Evolutionary conservation across 371 early-diverging fungal genomes (phyloP).

Genomic region (Umbelopsis sp.): DNA sequence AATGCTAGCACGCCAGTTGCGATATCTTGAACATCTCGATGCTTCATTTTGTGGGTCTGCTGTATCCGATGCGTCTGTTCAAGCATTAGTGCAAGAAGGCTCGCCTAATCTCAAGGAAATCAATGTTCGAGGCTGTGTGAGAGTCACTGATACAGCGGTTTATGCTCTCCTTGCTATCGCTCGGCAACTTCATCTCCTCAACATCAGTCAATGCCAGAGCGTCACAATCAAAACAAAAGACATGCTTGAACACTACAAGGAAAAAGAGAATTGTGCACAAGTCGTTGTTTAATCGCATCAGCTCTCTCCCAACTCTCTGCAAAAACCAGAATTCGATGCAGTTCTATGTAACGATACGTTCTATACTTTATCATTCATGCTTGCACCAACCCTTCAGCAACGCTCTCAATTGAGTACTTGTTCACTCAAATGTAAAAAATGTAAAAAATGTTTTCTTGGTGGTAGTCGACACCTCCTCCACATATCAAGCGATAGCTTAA

Average conservation of each 20-base stretch:
- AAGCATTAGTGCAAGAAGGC: slow-evolving; percentile 34
- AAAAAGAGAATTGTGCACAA: background rate
- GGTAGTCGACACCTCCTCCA: too few species aligned
- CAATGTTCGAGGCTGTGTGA: slow-evolving; percentile 61
- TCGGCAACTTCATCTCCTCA: slow-evolving; percentile 21
- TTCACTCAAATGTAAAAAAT: too few species aligned
- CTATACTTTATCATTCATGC: too few species aligned
- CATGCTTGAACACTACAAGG: slow-evolving; percentile 13
- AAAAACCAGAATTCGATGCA: too few species aligned
- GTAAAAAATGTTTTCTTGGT: too few species aligned
- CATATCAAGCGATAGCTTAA: too few species aligned
- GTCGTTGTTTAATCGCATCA: background rate
- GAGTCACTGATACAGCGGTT: slow-evolving; percentile 63
- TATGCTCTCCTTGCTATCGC: slow-evolving; percentile 31
- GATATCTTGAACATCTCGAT: slow-evolving; percentile 60
- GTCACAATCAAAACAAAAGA: slow-evolving; percentile 27
- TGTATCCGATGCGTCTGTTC: slow-evolving; percentile 68
- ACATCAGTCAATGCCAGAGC: slow-evolving; percentile 40
- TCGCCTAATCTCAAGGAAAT: slow-evolving; percentile 35
- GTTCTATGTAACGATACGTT: too few species aligned
- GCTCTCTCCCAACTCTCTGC: too few species aligned
- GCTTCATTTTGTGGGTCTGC: slow-evolving; percentile 78
- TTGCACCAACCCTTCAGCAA: background rate
- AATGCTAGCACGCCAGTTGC: slow-evolving; percentile 45
- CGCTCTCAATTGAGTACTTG: background rate